These are phyloP conservation scores for Miscanthus lutarioriparius DNA, from an alignment of 176 grass and related monocot species.

Conservation along the genomic window DNA sequence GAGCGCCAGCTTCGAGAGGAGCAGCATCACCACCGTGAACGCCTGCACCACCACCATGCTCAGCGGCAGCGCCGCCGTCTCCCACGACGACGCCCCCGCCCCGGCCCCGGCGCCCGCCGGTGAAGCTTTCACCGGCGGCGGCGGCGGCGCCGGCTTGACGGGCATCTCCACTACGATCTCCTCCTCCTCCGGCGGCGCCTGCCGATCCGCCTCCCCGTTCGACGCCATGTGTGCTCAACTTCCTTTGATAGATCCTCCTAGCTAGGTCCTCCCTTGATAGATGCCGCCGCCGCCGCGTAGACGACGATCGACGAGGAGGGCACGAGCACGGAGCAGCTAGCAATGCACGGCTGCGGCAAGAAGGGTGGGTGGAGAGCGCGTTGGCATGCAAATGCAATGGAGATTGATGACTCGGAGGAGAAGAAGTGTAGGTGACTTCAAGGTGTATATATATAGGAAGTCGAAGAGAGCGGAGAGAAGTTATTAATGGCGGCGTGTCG, in stretches of 20 bases:
- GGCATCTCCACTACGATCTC: neutral
- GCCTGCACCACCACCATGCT: conserved; percentile 41
- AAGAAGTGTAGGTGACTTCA: neutral
- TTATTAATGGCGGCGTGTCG: neutral
- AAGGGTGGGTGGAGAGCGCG: neutral
- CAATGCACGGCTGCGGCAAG: neutral
- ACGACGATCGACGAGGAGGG: neutral
- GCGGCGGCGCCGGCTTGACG: neutral
- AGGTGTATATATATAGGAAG: neutral
- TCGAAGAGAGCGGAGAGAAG: neutral
- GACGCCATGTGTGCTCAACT: neutral
- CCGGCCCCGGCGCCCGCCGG: no score
- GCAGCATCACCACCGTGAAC: conserved; percentile 34
- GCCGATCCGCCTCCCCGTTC: neutral
- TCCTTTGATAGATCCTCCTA: neutral
- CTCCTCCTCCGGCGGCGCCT: neutral
- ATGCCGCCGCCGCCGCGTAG: neutral
- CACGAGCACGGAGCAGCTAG: neutral
- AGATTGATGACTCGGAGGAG: neutral
- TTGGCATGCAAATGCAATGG: neutral
- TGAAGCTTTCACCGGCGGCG: neutral
- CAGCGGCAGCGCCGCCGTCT: conserved; percentile 4
- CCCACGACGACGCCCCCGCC: neutral
- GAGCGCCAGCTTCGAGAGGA: conserved; percentile 39
- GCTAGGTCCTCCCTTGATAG: no score